phyloP scores from a whole-genome alignment of 495 filamentous ascomycete genomes.

The Elaphomyces granulatus region DNA sequence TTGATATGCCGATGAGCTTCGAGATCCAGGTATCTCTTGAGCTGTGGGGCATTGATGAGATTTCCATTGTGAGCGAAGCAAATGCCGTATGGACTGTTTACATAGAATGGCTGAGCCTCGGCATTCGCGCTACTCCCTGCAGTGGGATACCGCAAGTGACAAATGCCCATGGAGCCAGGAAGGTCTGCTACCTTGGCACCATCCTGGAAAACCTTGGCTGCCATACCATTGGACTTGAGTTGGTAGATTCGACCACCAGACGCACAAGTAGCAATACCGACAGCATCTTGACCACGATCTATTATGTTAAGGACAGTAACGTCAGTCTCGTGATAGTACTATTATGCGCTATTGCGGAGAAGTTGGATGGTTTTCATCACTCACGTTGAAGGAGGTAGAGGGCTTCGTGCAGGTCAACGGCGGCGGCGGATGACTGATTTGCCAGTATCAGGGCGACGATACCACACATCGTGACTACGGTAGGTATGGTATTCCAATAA shows the following conservation, averaged over 20 bases:
- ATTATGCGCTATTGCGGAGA: no score
- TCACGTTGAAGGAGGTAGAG: slow-evolving; percentile 80
- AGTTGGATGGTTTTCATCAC: no score
- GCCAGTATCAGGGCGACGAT: slow-evolving; percentile 73
- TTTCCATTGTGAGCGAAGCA: slow-evolving; percentile 73
- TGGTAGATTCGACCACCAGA: slow-evolving; percentile 72
- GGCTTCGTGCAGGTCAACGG: slow-evolving; percentile 74
- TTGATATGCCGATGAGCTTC: slow-evolving; percentile 94
- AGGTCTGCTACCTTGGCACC: slow-evolving; percentile 63
- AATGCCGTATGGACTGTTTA: slow-evolving; percentile 79
- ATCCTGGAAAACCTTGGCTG: slow-evolving; percentile 69
- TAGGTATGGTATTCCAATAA: no score
- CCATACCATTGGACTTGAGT: slow-evolving; percentile 87
- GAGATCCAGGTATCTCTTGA: slow-evolving; percentile 66
- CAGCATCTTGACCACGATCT: slow-evolving; percentile 82
- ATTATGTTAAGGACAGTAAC: no score
- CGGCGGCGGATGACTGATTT: slow-evolving; percentile 54
- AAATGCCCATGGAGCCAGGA: slow-evolving; percentile 80
- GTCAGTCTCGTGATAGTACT: no score
- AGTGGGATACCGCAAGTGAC: slow-evolving; percentile 82
- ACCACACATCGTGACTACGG: slow-evolving; percentile 92
- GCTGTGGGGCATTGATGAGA: slow-evolving; percentile 76
- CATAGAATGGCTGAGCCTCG: slow-evolving; percentile 64
- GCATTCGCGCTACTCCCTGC: slow-evolving; percentile 63
- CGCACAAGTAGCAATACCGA: slow-evolving; percentile 66